phyloP scores from a whole-genome alignment of 2,329 filamentous ascomycete species.

The Clarireedia sp. region DNA sequence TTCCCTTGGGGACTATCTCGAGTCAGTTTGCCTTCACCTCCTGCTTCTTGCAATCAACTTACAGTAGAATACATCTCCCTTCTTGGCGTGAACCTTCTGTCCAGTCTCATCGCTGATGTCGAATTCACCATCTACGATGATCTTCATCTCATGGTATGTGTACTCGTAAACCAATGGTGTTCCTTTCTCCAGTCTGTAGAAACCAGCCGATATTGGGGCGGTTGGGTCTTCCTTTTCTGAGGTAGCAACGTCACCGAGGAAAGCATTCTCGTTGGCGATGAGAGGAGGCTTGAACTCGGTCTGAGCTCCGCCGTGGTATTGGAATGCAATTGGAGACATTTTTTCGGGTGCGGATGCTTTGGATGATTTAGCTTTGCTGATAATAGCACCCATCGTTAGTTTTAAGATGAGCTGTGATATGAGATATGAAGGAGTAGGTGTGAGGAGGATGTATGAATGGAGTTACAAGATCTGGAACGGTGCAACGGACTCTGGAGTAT shows the following conservation, averaged over 20 bases:
- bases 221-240: constrained; percentile 43
- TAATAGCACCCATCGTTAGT: not conserved
- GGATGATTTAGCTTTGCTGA: not conserved
- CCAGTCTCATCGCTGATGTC: constrained; percentile 53
- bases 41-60: constrained; percentile 8
- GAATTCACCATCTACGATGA: constrained; percentile 55
- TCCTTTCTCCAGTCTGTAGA: constrained; percentile 56
- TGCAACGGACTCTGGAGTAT: not conserved
- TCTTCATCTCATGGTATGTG: constrained; percentile 61
- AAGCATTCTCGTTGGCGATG: constrained; percentile 57
- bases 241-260: constrained; percentile 45
- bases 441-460: not conserved
- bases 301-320: constrained; percentile 45
- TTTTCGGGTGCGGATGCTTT: constrained; percentile 11
- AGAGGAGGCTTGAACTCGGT: constrained; percentile 50
- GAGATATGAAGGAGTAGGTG: not conserved
- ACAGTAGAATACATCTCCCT: constrained; percentile 56
- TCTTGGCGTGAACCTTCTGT: constrained; percentile 44
- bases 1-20: constrained; percentile 28
- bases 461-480: not conserved
- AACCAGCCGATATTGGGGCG: constrained; percentile 48
- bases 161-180: constrained; percentile 56
- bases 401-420: not conserved
- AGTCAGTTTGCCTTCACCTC: constrained; percentile 8
- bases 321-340: constrained; percentile 23